Base-by-base conservation (phyloP, 768 basidiomycete species). In the Antrodiella citrinella region DNA sequence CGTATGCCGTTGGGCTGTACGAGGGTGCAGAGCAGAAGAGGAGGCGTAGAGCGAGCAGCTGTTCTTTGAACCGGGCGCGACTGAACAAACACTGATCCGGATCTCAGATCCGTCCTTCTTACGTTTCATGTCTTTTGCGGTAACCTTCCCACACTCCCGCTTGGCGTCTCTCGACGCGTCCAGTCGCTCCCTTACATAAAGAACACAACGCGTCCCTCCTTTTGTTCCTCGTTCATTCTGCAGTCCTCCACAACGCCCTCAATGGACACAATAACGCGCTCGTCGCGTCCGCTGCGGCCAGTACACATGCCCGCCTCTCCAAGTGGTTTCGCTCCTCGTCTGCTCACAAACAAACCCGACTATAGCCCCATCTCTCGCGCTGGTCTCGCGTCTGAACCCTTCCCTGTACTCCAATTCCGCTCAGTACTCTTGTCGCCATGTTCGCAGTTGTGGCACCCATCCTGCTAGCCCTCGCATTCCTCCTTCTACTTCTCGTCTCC, bases 401-500 rank as follows among this genome's bases (percentile, higher is more conserved):
- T 21, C 44, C 20, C n/a, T 45, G n/a, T 4, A n/a, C n/a, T 20
- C 47, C 47, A 4, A 22, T 19, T 20, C 10, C 26, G 20, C 19
- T 25, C 50, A n/a, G n/a, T n/a, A n/a, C n/a, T n/a, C n/a, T n/a
- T 40, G 13, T 19, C 13, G 41, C 35, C 49, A 64, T 62, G 62
- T 48, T 62, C 21, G 52, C 56, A 20, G 38, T 26, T 42, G 59
- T 62, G 49, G 52, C 63, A 12, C 68, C 77, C 40, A 53, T 76
- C 40, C 62, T 79, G 38, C 55, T 73, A 51, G 72, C 80, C 59
- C 58, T 72, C 23, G 78, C 78, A 3, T 84, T 80, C 59, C 54
- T 85, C 30, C 71, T 85, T 25, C 67, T 85, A 24, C 72, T 86
- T 45, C 70, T 85, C 12, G 77, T 79, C 26, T 76, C 80, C 20